Conservation (phyloP, 768 basidiomycete genomes). For the Calocera viscosa region DNA sequence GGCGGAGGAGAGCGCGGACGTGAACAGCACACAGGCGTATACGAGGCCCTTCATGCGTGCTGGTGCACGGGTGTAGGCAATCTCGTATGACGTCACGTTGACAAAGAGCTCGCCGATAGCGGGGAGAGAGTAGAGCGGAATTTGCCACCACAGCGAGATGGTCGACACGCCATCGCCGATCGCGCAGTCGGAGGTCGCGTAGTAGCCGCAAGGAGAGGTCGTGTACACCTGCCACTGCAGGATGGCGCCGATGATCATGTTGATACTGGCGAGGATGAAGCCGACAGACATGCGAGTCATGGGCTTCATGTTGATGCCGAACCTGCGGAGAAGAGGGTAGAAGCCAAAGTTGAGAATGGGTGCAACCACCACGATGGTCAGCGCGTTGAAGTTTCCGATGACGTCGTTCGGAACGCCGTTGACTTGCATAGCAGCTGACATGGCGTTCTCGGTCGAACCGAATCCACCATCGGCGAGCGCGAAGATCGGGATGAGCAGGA, state of each 20-base stretch:
- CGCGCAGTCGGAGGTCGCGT: slow-evolving; percentile 16
- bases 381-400: slow-evolving; percentile 24
- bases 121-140: slow-evolving; percentile 23
- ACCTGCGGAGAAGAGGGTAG: slow-evolving; percentile 22
- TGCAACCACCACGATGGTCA: slow-evolving; percentile 21
- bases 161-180: slow-evolving; percentile 19
- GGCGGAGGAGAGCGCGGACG: slow-evolving; percentile 23
- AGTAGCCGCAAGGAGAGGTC: slow-evolving; percentile 24
- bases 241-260: slow-evolving; percentile 23
- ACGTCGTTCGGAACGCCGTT: slow-evolving; percentile 26
- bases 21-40: slow-evolving; percentile 23
- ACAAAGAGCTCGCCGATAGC: slow-evolving; percentile 26
- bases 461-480: slow-evolving; percentile 25
- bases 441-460: slow-evolving; percentile 22
- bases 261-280: slow-evolving; percentile 16
- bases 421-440: slow-evolving; percentile 23
- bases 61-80: slow-evolving; percentile 26
- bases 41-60: slow-evolving; percentile 27
- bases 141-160: slow-evolving; percentile 23
- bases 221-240: slow-evolving; percentile 26
- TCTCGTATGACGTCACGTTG: slow-evolving; percentile 26
- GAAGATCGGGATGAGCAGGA: slow-evolving; percentile 25
- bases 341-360: slow-evolving; percentile 24
- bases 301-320: slow-evolving; percentile 22
- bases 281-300: slow-evolving; percentile 19